Evolutionary conservation across 2,329 filamentous ascomycete genomes (phyloP), one percentile per base, ranked within the genome.

Genomic region (Hymenotorrendiella dingleyae): DNA sequence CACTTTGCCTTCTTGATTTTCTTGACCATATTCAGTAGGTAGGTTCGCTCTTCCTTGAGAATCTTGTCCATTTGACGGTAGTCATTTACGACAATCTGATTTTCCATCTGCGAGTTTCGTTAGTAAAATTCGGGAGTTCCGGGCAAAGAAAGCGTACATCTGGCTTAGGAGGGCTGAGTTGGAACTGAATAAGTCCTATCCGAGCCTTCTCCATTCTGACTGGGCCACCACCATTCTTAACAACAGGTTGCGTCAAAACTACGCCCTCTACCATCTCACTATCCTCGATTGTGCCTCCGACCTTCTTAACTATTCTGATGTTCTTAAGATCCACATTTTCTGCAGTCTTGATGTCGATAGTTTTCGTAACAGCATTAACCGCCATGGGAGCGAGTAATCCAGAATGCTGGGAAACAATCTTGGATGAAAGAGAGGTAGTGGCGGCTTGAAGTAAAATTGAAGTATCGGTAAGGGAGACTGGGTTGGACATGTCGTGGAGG

Each of bases 51-150:
- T 71, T 98, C 93, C 72, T 98, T 98, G 57, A 98, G 79, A 54
- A 98, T 98, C 78, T 97, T 98, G 74, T 98, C 93, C 93, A 98
- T 98, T 67, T 98, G 93, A 62, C 93, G 80, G 76, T 98, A 98
- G 72, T 98, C 93, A 68, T 98, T 98, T 61, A 98, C 93, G 23
- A 94, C 84, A 53, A 98, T 97, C 62, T 94, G 93, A 71, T 98
- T 98, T 73, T 98, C 93, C 93, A 98, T 98, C 81, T 88, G 56
- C 36, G 45, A 6, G 16, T 5, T 42, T 37, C 29, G 36, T 57
- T 55, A 55, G 53, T 35, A 38, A 7, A 23, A 6, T 35, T 8
- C 17, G 29, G 34, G 27, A 6, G 36, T 29, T 21, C 6, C 17
- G 12, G 36, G n/a, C 6, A 27, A 38, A 22, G 26, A 37, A 34